Evolutionary conservation across 139 green algal species (phyloP), one percentile per base, ranked within the genome.

Genomic region (Desmodesmus armatus): DNA sequence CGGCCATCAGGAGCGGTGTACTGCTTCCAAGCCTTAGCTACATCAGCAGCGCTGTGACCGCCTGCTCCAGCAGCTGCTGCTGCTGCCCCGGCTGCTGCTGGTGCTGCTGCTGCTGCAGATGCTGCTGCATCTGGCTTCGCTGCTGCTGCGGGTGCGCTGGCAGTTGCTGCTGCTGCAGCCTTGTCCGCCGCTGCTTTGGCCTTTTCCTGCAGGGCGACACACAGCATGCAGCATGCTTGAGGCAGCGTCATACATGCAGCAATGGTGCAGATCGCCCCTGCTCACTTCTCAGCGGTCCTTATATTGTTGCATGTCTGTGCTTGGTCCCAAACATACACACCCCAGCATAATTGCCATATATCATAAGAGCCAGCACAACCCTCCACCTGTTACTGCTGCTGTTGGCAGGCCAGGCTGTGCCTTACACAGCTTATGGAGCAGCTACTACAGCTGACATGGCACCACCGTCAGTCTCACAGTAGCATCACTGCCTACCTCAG

Each of bases 1-100:
- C 96, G 91, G 0, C 96, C 96, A 58, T 98, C 95, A 0, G 96
- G 95, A 2, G 95, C 93, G 1, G 85, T 97, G 88, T 99, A 96
- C 88, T 98, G 95, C 5, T 93, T 96, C 96, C 96, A 99, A 0
- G 80, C 80, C 39, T 78, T 79, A 0, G 80, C 79, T 33, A 29
- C 51, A 5, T 84, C 78, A 5, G 60, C 43, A 5, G 47, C 6
- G n/a, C n/a, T 47, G 7, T 11, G 31, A 21, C 44, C 13, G 11
- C 35, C 17, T 13, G 31, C 71, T 23, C 5, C 65, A 71, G 31
- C 65, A 71, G 65, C 66, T 79, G 66, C 80, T 85, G 66, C 66
- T 37, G 31, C 41, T 40, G 9, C 43, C 31, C 60, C 60, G 1
- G 63, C 9, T 51, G 66, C 80, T 47, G 62, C 58, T 4, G 47